These are phyloP conservation scores for Larix kaempferi DNA, from an alignment of 75 land plant genomes.

Conservation along the genomic window DNA sequence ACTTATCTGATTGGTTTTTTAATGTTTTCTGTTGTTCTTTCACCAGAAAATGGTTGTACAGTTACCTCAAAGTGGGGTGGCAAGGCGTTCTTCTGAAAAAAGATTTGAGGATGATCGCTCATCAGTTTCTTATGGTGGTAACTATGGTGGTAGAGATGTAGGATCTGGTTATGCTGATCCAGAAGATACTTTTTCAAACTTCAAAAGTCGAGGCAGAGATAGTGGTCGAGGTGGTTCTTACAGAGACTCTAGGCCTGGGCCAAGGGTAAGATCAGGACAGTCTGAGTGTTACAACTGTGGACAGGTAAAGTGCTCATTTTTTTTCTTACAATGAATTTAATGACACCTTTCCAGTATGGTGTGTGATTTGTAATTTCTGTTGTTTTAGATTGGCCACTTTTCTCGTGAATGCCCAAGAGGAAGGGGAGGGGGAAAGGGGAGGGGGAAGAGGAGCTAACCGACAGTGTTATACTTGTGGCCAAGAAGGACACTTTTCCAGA, in stretches of 20 bases:
- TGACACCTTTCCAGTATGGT: neutral
- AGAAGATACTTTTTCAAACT: conserved; percentile 15
- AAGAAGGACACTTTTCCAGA: conserved; percentile 30
- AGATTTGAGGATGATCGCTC: conserved; percentile 13
- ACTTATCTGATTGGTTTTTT: neutral
- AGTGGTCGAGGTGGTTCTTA: conserved; percentile 22
- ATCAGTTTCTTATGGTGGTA: conserved; percentile 12
- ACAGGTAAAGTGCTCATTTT: conserved; percentile 20
- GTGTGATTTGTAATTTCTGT: neutral
- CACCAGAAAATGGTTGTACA: conserved; percentile 34
- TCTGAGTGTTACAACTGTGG: conserved; percentile 38
- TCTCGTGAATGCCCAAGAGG: conserved; percentile 39
- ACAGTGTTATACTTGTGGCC: conserved; percentile 38
- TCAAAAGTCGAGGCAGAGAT: conserved; percentile 24
- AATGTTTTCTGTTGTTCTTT: neutral
- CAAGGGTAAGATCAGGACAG: conserved; percentile 18
- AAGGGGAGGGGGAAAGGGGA: conserved; percentile 13
- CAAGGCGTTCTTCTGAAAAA: conserved; percentile 32
- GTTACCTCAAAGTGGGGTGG: conserved; percentile 25
- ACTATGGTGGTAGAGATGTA: conserved; percentile 12
- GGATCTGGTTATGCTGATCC: conserved; percentile 10
- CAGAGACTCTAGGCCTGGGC: conserved; percentile 36
- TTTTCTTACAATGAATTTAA: neutral
- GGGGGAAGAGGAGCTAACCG: conserved; percentile 29
- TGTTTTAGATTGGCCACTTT: conserved; percentile 28